These are phyloP conservation scores for Parmelia sp. DNA, from an alignment of 495 filamentous ascomycete genomes.

Conservation along the genomic window DNA sequence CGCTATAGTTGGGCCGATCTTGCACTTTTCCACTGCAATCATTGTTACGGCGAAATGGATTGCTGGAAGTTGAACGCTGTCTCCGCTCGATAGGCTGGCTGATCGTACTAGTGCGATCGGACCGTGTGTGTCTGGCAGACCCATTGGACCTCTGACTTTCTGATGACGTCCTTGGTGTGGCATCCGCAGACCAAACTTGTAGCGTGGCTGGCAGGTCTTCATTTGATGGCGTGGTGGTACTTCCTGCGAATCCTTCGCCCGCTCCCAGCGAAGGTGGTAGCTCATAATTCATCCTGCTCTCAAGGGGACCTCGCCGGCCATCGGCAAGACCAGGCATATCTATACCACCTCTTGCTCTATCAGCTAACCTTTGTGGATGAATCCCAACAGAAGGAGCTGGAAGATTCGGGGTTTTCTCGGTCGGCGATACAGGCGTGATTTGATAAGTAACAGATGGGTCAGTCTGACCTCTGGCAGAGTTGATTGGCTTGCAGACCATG, in stretches of 20 bases:
- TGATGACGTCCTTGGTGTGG: constrained; percentile 23
- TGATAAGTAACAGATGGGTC: constrained; percentile 16
- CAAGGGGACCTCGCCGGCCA: neutral
- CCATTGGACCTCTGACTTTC: constrained; percentile 19
- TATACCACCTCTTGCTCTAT: neutral
- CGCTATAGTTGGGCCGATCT: constrained; percentile 8
- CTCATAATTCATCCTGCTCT: constrained; percentile 5
- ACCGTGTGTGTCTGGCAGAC: neutral
- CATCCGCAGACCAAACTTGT: constrained; percentile 7
- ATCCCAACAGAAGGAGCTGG: neutral
- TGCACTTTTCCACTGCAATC: constrained; percentile 6
- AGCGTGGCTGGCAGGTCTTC: constrained; percentile 10
- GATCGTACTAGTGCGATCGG: neutral
- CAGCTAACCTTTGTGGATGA: neutral
- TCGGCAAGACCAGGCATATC: neutral
- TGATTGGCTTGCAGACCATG: constrained; percentile 18
- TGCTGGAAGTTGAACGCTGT: constrained; percentile 14
- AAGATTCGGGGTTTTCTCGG: neutral
- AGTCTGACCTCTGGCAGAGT: constrained; percentile 10
- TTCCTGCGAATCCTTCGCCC: neutral
- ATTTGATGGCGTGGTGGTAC: neutral
- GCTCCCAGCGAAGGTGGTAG: constrained; percentile 6
- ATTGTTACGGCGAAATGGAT: constrained; percentile 13
- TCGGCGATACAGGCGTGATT: constrained; percentile 12
- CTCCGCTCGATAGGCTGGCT: neutral